Percentiles rank a stretch among this genome's conserved stretches.
Conservation (phyloP, 2,329 filamentous ascomycete genomes). For the Neospermospora avenae region DNA sequence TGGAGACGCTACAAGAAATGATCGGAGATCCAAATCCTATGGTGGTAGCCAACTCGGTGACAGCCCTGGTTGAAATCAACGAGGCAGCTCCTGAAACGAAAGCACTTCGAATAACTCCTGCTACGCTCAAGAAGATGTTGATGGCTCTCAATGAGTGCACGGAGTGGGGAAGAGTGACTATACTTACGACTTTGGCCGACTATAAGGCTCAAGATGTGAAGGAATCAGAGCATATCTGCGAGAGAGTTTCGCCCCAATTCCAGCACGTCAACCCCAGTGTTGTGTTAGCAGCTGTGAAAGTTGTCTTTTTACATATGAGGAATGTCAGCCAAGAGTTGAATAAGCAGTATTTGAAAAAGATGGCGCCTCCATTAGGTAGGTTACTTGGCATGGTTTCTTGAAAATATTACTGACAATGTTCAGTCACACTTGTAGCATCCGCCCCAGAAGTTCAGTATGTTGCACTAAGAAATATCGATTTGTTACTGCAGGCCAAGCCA, state of each 20-base stretch:
- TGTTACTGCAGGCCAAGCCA: slow-evolving; percentile 91
- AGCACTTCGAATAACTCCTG: slow-evolving; percentile 77
- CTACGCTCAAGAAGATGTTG: slow-evolving; percentile 88
- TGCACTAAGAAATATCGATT: slow-evolving; percentile 90
- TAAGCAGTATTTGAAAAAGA: slow-evolving; percentile 91
- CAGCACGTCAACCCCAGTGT: slow-evolving; percentile 98
- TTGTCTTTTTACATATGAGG: slow-evolving; percentile 95
- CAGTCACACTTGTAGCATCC: slow-evolving; percentile 95
- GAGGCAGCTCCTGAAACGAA: slow-evolving; percentile 89
- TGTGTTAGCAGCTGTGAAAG: slow-evolving; percentile 95
- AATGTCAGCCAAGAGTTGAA: slow-evolving; percentile 73
- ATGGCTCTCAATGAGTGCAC: slow-evolving; percentile 98
- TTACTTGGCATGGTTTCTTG: slow-evolving; percentile 2
- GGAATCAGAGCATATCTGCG: slow-evolving; percentile 97
- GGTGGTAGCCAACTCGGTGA: slow-evolving; percentile 97
- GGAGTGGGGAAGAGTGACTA: slow-evolving; percentile 95
- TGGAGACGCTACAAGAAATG: slow-evolving; percentile 90
- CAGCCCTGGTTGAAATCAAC: slow-evolving; percentile 85
- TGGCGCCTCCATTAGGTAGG: slow-evolving; percentile 89
- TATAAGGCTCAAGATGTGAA: slow-evolving; percentile 86
- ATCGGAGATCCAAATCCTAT: slow-evolving; percentile 98
- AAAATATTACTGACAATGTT: slow-evolving; percentile 17
- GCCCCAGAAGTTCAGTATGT: slow-evolving; percentile 98
- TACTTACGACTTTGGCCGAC: slow-evolving; percentile 83
- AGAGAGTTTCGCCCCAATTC: slow-evolving; percentile 92